Percentiles rank a stretch among this genome's conserved stretches.
phyloP scores from a whole-genome alignment of 148 eudicot species.

The Limonium bicolor region DNA sequence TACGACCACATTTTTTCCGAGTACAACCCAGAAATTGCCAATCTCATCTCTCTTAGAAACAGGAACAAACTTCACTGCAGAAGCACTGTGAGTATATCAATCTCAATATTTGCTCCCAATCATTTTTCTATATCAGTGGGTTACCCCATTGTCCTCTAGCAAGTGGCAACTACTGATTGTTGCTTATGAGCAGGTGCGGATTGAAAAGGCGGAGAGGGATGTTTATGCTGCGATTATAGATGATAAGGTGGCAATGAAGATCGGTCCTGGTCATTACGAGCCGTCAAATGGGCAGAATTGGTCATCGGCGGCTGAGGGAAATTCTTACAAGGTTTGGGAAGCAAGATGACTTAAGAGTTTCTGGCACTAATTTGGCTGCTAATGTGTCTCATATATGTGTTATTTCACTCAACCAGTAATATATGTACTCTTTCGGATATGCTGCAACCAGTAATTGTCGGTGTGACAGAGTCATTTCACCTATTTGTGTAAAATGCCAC shows the following conservation, averaged over 20 bases:
- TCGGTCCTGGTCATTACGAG: slow-evolving; percentile 82
- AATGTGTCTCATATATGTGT: too few relatives aligned
- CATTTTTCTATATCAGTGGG: too few relatives aligned
- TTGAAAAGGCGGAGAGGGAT: slow-evolving; percentile 74
- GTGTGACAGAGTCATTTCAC: too few relatives aligned
- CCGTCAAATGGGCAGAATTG: slow-evolving; percentile 51
- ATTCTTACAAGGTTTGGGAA: slow-evolving; percentile 90
- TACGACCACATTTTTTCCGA: slow-evolving; percentile 74
- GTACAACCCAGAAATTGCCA: slow-evolving; percentile 33
- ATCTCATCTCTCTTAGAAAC: slow-evolving; percentile 60
- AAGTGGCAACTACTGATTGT: too few relatives aligned
- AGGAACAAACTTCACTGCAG: slow-evolving; percentile 75
- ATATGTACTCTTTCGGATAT: too few relatives aligned
- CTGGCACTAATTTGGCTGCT: too few relatives aligned
- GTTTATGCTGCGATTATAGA: slow-evolving; percentile 82
- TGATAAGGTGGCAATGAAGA: slow-evolving; percentile 83
- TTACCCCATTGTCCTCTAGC: too few relatives aligned
- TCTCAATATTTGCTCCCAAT: too few relatives aligned
- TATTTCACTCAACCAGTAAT: too few relatives aligned
- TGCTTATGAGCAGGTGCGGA: slow-evolving; percentile 73
- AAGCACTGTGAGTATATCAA: slow-evolving; percentile 63
- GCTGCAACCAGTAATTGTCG: too few relatives aligned
- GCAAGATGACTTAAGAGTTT: too few relatives aligned
- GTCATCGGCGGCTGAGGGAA: slow-evolving; percentile 65
- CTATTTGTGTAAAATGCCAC: too few relatives aligned